Evolutionary conservation across 2,329 filamentous ascomycete genomes (phyloP).

Genomic region (Stylonectria norvegica): DNA sequence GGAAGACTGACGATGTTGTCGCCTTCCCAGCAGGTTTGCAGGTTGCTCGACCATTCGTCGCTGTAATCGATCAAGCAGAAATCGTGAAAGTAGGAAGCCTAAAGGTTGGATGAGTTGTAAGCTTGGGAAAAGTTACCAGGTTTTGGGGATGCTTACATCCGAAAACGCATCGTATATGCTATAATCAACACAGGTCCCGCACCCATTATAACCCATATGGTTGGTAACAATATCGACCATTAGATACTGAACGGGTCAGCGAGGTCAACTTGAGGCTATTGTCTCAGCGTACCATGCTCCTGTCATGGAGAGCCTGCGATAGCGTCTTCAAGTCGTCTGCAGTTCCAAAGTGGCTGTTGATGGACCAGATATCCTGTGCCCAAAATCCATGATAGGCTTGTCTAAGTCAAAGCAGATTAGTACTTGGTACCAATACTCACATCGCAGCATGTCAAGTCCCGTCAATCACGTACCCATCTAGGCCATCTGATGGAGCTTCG

Average conservation of each 20-base stretch:
- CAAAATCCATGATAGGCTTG: slow-evolving; percentile 16
- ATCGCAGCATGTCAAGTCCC: too few relatives aligned
- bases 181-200: slow-evolving; percentile 13
- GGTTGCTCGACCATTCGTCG: slow-evolving; percentile 10
- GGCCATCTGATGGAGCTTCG: slow-evolving; percentile 5
- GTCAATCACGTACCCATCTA: neutral
- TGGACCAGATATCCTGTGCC: slow-evolving; percentile 14
- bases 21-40: slow-evolving; percentile 14
- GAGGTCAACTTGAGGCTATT: neutral
- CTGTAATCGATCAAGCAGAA: slow-evolving; percentile 16
- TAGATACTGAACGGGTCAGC: slow-evolving; percentile 7
- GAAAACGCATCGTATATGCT: slow-evolving; percentile 11
- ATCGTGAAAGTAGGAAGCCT: slow-evolving; percentile 15
- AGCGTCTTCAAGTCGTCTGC: slow-evolving; percentile 12
- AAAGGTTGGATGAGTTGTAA: neutral
- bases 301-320: slow-evolving; percentile 12
- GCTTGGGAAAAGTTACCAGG: neutral
- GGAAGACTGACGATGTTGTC: slow-evolving; percentile 42
- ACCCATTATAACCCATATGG: slow-evolving; percentile 15
- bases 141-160: neutral
- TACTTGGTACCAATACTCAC: neutral
- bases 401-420: slow-evolving; percentile 1
- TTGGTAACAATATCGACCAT: slow-evolving; percentile 17
- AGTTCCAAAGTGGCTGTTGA: slow-evolving; percentile 13
- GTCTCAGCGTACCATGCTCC: slow-evolving; percentile 8